Conservation (phyloP, 1,284 basidiomycete species). For the Termitomyces sp. region DNA sequence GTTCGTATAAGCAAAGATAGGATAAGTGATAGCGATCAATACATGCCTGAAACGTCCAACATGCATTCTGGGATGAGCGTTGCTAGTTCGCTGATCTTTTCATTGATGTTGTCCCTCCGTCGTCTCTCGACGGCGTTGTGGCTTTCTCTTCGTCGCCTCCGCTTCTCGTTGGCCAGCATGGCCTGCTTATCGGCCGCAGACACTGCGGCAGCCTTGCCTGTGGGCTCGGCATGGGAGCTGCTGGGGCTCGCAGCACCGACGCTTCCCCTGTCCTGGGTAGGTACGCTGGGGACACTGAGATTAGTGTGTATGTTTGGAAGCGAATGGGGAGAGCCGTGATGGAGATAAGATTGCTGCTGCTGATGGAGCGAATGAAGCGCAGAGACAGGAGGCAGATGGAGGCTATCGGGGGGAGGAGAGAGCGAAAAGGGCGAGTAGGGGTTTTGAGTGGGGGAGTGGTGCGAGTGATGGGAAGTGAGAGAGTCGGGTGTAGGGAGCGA, state of each 20-base stretch:
- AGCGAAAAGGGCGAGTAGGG: slow-evolving; percentile 31
- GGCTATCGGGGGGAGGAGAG: slow-evolving; percentile 18
- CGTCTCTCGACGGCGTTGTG: slow-evolving; percentile 90
- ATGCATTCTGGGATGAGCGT: slow-evolving; percentile 82
- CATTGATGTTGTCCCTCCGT: slow-evolving; percentile 88
- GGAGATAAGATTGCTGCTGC: slow-evolving; percentile 13
- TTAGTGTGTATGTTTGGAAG: slow-evolving; percentile 16
- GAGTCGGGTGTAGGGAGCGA: slow-evolving; percentile 39
- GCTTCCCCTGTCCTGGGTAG: too few species aligned
- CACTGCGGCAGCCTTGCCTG: background rate
- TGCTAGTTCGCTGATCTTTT: slow-evolving; percentile 86
- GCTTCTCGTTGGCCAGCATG: slow-evolving; percentile 66
- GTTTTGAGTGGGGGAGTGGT: slow-evolving; percentile 19
- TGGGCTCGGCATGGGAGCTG: background rate
- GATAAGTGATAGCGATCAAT: too few species aligned
- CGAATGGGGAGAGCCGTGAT: slow-evolving; percentile 13
- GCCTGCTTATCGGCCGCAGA: slow-evolving; percentile 37
- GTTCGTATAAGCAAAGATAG: too few species aligned
- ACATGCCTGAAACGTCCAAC: slow-evolving; percentile 52
- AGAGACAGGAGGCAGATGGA: slow-evolving; percentile 24
- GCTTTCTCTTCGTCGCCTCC: slow-evolving; percentile 72
- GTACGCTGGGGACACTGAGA: background rate
- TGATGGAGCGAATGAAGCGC: slow-evolving; percentile 14
- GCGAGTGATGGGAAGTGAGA: slow-evolving; percentile 15
- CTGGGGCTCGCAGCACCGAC: too few species aligned